Evolutionary conservation across 805 yeast genomes (phyloP).

Genomic region (Yarrowia alimentaria): DNA sequence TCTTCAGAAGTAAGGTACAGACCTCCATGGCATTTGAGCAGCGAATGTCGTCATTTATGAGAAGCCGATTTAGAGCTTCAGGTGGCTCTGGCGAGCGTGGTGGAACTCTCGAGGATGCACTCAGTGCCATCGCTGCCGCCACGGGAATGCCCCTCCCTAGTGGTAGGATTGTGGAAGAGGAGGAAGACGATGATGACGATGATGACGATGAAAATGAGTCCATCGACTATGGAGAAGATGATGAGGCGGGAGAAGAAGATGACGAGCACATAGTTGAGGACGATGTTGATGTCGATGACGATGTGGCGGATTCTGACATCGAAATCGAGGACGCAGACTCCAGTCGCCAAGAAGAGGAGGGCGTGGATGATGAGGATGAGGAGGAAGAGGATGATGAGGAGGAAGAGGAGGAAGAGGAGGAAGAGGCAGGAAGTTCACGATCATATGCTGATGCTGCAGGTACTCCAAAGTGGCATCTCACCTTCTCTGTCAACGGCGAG

Average conservation of each 20-base stretch:
- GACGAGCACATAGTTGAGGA: constrained; percentile 32
- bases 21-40: constrained; percentile 15
- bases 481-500: constrained; percentile 59
- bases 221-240: constrained; percentile 5
- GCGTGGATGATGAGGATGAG: not conserved
- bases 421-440: constrained; percentile 16
- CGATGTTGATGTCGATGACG: constrained; percentile 33
- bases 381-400: constrained; percentile 7
- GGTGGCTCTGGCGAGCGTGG: constrained; percentile 23
- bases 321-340: constrained; percentile 28
- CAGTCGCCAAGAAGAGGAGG: constrained; percentile 4
- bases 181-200: not conserved
- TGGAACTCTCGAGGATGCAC: constrained; percentile 28
- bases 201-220: constrained; percentile 12
- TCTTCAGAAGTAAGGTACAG: constrained; percentile 44
- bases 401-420: constrained; percentile 11
- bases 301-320: constrained; percentile 23
- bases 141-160: constrained; percentile 27
- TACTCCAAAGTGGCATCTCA: constrained; percentile 45
- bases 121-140: constrained; percentile 32
- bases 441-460: constrained; percentile 14
- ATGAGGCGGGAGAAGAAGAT: constrained; percentile 27
- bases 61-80: constrained; percentile 1
- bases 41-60: constrained; percentile 19
- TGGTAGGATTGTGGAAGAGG: constrained; percentile 5